Evolutionary conservation across 139 green algal genomes (phyloP), one percentile per base, ranked within the genome.

Genomic region (Prasinococcaceae sp.): DNA sequence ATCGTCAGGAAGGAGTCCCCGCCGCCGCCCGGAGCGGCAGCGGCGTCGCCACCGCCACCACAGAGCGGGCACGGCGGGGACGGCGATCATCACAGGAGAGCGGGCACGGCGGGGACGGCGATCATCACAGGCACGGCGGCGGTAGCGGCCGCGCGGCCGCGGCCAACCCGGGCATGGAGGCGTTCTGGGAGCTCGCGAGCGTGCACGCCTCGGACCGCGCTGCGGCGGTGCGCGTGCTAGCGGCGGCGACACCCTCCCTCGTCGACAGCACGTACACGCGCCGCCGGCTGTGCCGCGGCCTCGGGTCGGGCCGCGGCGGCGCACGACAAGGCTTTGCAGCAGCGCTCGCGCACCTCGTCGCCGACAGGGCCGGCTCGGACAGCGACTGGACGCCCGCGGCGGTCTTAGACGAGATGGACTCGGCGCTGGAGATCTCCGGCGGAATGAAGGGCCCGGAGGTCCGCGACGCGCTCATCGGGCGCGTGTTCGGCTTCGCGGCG

Each of bases 261-360:
- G 35, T 8, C 32, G 30, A 29, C 29, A 20, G 47, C 27, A 12
- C 3, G 36, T 60, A 60, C 23, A 26, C 52, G 26, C 39, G 50
- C 9, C 22, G 25, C 30, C 52, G 52, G 8, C 28, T 60, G 4
- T 30, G 39, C 29, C 38, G 52, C 14, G 52, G 52, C 5, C 25
- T 60, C 20, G 17, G 26, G 4, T 51, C 38, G 1, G 52, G 52
- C 3, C 38, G 52, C 4, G 26, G 19, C 5, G 52, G 52, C 5
- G 52, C 52, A 36, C n/a, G 52, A 10, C 52, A 51, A 40, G 52
- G 52, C 3, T 60, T 60, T 40, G 52, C 52, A 30, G n/a, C 50
- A 19, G 39, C 52, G 40, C 28, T 60, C 14, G 45, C 30, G 2
- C 4, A 3, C 40, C 39, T 36, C 25, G 3, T 46, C 14, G 17